Evolutionary conservation across 306 rosid species (phyloP).

Genomic region (Canavalia ensiformis): DNA sequence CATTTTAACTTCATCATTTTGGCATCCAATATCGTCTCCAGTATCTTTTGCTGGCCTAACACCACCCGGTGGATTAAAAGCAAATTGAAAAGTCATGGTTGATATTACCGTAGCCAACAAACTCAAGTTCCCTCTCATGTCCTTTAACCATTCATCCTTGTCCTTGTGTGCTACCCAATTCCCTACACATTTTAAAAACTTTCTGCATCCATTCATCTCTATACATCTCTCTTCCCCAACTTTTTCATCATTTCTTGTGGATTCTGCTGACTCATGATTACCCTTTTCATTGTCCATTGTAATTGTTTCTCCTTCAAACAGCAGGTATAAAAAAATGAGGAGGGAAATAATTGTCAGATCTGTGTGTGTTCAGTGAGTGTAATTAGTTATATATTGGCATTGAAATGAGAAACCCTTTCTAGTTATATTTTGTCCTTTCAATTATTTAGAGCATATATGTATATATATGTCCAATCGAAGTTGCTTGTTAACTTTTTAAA

Average conservation of each 20-base stretch:
- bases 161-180: background rate
- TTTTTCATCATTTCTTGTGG: background rate
- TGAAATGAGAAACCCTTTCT: no score
- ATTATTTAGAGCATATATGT: no score
- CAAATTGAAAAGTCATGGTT: constrained; percentile 5
- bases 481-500: no score
- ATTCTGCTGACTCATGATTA: background rate
- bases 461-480: no score
- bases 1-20: rapidly evolving
- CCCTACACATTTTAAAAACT: background rate
- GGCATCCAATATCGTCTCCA: no score
- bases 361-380: no score
- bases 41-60: background rate
- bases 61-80: constrained; percentile 13
- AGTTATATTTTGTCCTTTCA: no score
- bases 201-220: background rate
- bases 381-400: no score
- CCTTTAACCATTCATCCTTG: background rate
- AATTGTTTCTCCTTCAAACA: no score
- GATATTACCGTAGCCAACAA: constrained; percentile 8
- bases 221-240: background rate
- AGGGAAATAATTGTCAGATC: no score
- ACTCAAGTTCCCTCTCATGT: constrained; percentile 23
- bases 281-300: background rate
- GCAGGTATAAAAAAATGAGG: no score